phyloP scores from a whole-genome alignment of 2,329 filamentous ascomycete species.

The Fonsecaea nubica region DNA sequence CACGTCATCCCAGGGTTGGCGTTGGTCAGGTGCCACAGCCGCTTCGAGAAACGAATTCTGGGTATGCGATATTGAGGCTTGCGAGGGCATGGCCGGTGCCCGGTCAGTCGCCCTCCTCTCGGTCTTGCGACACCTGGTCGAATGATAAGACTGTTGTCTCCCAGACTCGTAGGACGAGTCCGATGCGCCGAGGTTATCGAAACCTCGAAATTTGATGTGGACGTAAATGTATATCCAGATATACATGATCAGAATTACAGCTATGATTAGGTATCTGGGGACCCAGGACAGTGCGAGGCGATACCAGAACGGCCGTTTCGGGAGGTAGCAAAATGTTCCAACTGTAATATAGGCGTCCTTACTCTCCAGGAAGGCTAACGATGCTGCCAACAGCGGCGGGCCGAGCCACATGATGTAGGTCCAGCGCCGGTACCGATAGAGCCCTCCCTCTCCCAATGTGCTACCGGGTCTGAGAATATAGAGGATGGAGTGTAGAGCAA shows the following conservation, averaged over 20 bases:
- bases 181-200: conserved; percentile 37
- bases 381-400: conserved; percentile 66
- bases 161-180: conserved; percentile 17
- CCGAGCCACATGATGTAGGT: conserved; percentile 65
- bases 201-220: conserved; percentile 52
- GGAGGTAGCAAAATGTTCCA: conserved; percentile 73
- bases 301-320: conserved; percentile 71
- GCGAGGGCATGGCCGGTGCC: neutral
- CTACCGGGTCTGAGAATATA: conserved; percentile 69
- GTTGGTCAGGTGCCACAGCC: neutral
- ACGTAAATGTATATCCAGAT: conserved; percentile 74
- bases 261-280: conserved; percentile 73
- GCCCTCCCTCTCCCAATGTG: conserved; percentile 61
- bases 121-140: conserved; percentile 10
- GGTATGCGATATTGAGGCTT: neutral
- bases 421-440: conserved; percentile 70
- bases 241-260: conserved; percentile 69
- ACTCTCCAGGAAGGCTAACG: conserved; percentile 67
- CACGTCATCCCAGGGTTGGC: conserved; percentile 36
- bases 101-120: conserved; percentile 8
- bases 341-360: conserved; percentile 64
- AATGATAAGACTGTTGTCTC: conserved; percentile 17
- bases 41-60: neutral
- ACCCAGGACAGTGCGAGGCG: conserved; percentile 73
- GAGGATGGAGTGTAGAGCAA: conserved; percentile 74